Evolutionary conservation across 192 early-diverging fungal species (phyloP).

Genomic region (Podila epigama): DNA sequence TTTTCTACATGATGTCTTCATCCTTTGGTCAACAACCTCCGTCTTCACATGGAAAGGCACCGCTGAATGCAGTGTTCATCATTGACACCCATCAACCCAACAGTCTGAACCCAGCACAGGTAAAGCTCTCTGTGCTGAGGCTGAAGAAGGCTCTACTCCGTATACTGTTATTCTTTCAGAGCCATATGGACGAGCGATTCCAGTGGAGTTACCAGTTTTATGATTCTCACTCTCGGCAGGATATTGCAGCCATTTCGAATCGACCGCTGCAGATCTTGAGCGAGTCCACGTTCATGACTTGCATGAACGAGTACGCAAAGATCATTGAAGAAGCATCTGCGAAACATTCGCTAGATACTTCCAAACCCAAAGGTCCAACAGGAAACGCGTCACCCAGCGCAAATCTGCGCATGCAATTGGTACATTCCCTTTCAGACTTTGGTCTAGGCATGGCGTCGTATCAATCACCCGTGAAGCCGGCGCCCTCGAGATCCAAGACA

Average conservation of each 20-base stretch:
- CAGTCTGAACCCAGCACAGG: background rate
- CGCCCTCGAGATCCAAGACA: constrained; percentile 18
- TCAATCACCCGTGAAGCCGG: constrained; percentile 33
- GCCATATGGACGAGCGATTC: constrained; percentile 26
- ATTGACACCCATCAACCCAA: constrained; percentile 27
- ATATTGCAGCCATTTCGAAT: constrained; percentile 13
- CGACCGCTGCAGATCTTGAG: constrained; percentile 11
- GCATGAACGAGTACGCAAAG: constrained; percentile 20
- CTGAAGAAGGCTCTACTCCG: constrained; percentile 14
- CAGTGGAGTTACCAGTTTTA: constrained; percentile 41
- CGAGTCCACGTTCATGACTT: constrained; percentile 3
- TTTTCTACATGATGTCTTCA: background rate
- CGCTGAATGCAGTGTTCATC: constrained; percentile 38
- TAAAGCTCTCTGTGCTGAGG: background rate
- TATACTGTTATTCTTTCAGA: constrained; percentile 37
- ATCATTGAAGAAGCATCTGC: constrained; percentile 1
- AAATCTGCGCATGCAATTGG: constrained; percentile 19
- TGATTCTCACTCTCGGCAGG: constrained; percentile 19
- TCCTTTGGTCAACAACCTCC: constrained; percentile 5
- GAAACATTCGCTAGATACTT: background rate
- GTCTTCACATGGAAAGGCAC: constrained; percentile 15
- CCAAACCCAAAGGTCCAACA: background rate
- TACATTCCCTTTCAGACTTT: constrained; percentile 39
- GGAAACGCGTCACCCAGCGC: constrained; percentile 16
- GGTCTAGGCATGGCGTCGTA: constrained; percentile 35